Base-by-base conservation (phyloP, 1,284 basidiomycete species). In the Veloboletus limbatus region DNA sequence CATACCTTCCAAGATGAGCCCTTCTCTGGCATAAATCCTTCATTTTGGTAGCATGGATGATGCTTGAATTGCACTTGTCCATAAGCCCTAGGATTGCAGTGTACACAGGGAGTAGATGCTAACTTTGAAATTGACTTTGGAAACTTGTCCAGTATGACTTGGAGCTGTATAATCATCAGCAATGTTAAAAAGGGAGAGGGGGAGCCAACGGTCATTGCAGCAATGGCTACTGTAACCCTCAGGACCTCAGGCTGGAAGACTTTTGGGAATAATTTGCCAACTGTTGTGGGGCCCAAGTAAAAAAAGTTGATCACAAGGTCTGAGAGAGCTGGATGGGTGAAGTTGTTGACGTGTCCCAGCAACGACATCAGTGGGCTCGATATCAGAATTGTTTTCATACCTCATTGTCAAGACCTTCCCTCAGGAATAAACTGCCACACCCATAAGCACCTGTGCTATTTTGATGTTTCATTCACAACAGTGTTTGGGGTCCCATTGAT, bases 271-370 rank as follows among this genome's bases (percentile, higher is more conserved):
- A 52, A 16, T 2, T 14, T 35, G 1, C 48, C 33, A 2, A 50
- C 28, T 0, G 36, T 25, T 0, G 3, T 8, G 1, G 26, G 2
- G 14, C 48, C 8, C 1, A 27, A 25, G 4, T 50, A 52, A 6
- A 52, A 52, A 21, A 52, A 52, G 8, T 52, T 30, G 5, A 50
- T n/a, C 2, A 47, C 13, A 7, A 52, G 14, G 3, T 48, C 24
- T 0, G 32, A 20, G 0, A 52, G 40, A 0, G 24, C 24, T 0
- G 33, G 34, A 18, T 51, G 48, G 0, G 43, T 36, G 4, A 54
- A 43, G 6, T 54, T 54, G 7, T 54, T 54, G 4, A n/a, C 22
- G 6, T 40, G 42, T 14, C 45, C 52, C 52, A 51, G n/a, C 3
- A 14, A 10, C 10, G 28, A 7, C 2, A 8, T 52, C 9, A 45